Evolutionary conservation across 352 stramenopile species (phyloP), one percentile per base, ranked within the genome.

Genomic region (Globisporangium middletonii): DNA sequence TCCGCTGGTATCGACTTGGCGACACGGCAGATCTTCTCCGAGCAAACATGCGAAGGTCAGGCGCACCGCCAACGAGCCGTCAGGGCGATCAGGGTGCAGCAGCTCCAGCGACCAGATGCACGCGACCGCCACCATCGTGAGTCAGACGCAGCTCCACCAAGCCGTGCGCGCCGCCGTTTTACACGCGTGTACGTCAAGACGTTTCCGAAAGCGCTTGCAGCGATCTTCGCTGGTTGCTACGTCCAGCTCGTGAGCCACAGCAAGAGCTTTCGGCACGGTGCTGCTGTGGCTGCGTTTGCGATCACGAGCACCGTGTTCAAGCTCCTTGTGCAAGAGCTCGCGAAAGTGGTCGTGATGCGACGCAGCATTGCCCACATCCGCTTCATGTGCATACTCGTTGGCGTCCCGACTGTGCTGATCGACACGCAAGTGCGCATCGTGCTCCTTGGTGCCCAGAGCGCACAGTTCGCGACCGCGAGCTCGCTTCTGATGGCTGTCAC

Each of bases 361-460:
- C 65, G 64, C 35, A 30, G 50, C 3, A 67, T 73, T 3, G 46
- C 62, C 0, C 68, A 73, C 18, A 73, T 69, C 12, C 63, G 65
- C 15, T 65, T 66, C 46, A 75, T 79, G 67, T 73, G 66, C 27
- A 58, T 75, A 5, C 44, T 67, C 0, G 61, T 82, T 4, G 70
- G 44, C 1, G n/a, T 77, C 0, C 65, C 73, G 11, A 79, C 70
- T 1, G 70, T 79, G 18, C 43, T 82, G 30, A 74, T 82, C 41
- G 68, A 82, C 49, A 79, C 70, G 6, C 68, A 79, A 43, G 50
- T 73, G 11, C 66, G 65, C 44, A 66, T 82, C 2, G 53, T 75
- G 15, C n/a, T 60, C 33, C 28, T 75, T 30, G 65, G 67, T 0
- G 60, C 57, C 13, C 48, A 67, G 44, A 71, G 69, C 44, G 57